Base-by-base conservation (phyloP, 2,329 filamentous ascomycete genomes). In the Paecilomyces sp. region DNA sequence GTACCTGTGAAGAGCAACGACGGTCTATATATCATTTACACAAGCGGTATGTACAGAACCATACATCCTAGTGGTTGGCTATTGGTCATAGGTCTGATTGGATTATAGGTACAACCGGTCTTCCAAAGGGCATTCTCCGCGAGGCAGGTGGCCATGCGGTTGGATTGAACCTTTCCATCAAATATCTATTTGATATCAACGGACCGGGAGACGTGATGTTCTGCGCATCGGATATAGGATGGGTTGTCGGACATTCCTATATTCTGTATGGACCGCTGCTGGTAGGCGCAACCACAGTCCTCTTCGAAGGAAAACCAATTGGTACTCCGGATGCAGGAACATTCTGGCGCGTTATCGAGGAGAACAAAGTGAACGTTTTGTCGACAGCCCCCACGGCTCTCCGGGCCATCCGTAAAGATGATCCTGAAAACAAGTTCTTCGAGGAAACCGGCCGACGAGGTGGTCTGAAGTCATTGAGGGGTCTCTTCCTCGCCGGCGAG, bases 251-350 rank as follows among this genome's bases (percentile, higher is more conserved):
- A 2, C 86, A 92, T 70, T 89, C 86, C 5, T 97, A 94, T 71
- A 96, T 96, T 63, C 80, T 96, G 12, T 97, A 97, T 70, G 92
- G 86, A 3, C 92, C 92, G 12, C 83, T 97, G 5, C 83, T 97
- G 1, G 85, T 88, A 0, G 92, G 92, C 4, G 92, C 92, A 1
- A 88, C 92, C 1, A 96, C 91, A 0, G 85, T 97, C 1, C 80
- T 97, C 0, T 97, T 92, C 72, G 92, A 97, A 76, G 93, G 92
- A n/a, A 97, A 97, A 66, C 92, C 92, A 0, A 82, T 96, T 12
- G 92, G 92, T 3, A 96, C 92, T 0, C 92, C 92, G 0, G 87
- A 96, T 67, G 89, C 91, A 0, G 88, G 90, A 5, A 88, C 89
- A 0, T 94, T 97, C 72, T 97, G 92, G 92, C 82, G 92, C 2